Evolutionary conservation across 768 basidiomycete species (phyloP).

Genomic region (Clathrus columnatus): DNA sequence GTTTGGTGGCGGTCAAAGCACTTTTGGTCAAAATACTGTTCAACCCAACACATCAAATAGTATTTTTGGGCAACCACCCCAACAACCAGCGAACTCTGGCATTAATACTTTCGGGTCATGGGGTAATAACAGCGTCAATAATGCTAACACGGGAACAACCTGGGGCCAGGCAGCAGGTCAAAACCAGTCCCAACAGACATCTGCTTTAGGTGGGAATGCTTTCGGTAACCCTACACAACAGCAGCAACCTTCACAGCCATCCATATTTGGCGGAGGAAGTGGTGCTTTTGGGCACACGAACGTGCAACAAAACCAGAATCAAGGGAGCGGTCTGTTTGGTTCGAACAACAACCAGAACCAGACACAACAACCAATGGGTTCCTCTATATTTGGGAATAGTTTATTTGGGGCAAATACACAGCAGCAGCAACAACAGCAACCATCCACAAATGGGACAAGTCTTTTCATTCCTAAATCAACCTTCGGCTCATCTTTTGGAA

Average conservation of each 20-base stretch:
- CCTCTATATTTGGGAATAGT: background rate
- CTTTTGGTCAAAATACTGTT: too few relatives aligned
- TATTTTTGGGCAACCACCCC: constrained; percentile 20
- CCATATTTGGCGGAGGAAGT: background rate
- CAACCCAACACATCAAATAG: too few relatives aligned
- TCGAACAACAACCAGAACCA: background rate
- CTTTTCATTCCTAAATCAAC: background rate
- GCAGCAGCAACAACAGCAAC: background rate
- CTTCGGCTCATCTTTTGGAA: background rate
- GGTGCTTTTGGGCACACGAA: background rate
- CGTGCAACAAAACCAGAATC: background rate
- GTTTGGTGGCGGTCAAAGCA: too few relatives aligned
- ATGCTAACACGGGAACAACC: background rate
- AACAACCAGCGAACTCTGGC: constrained; percentile 18
- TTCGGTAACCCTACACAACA: background rate
- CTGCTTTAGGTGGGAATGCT: background rate
- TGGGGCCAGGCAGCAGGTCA: constrained; percentile 11
- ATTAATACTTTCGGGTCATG: background rate
- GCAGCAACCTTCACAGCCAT: background rate
- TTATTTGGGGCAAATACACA: background rate
- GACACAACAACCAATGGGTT: background rate
- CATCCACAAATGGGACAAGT: background rate
- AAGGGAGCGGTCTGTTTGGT: background rate
- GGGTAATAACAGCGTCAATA: background rate
- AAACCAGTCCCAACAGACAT: background rate